These are phyloP conservation scores for Arthrinium puccinioides DNA, from an alignment of 2,329 filamentous ascomycete genomes.

Conservation along the genomic window DNA sequence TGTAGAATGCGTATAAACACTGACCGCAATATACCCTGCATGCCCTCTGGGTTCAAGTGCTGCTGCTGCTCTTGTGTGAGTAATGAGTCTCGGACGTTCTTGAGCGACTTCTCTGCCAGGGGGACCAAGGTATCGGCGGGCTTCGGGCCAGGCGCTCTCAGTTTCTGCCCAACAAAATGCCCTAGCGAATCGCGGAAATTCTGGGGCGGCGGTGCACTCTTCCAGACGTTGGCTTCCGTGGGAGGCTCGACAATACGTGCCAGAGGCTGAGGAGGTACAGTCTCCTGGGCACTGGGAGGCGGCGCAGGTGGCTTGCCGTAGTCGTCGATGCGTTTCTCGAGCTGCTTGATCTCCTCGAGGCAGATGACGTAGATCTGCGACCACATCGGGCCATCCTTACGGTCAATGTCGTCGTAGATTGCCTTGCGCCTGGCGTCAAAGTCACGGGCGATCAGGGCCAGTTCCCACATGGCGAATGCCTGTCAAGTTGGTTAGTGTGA, in stretches of 20 bases:
- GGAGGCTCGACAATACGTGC: constrained; percentile 32
- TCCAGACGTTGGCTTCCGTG: constrained; percentile 38
- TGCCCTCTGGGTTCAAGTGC: constrained; percentile 39
- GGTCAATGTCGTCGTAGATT: constrained; percentile 83
- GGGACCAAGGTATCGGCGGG: constrained; percentile 43
- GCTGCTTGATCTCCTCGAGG: constrained; percentile 58
- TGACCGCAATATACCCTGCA: constrained; percentile 40
- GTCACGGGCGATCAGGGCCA: constrained; percentile 69
- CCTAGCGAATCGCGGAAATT: constrained; percentile 37
- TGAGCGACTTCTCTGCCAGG: constrained; percentile 41
- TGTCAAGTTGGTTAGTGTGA: constrained; percentile 18
- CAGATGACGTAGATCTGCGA: constrained; percentile 67
- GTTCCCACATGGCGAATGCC: constrained; percentile 87
- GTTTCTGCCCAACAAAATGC: constrained; percentile 35
- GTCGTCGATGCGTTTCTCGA: constrained; percentile 60
- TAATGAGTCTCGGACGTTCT: constrained; percentile 38
- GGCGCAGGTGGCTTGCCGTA: constrained; percentile 41
- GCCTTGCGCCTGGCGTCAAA: constrained; percentile 70
- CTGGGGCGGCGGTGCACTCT: constrained; percentile 26
- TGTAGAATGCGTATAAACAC: constrained; percentile 37
- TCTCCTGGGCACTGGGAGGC: constrained; percentile 18
- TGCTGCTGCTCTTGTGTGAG: constrained; percentile 48
- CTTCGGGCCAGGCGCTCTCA: constrained; percentile 39
- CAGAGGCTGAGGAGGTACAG: constrained; percentile 15
- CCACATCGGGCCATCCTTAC: constrained; percentile 73